Percentiles rank a stretch among this genome's conserved stretches.
phyloP scores from a whole-genome alignment of 306 rosid species.

The Quercus variabilis region DNA sequence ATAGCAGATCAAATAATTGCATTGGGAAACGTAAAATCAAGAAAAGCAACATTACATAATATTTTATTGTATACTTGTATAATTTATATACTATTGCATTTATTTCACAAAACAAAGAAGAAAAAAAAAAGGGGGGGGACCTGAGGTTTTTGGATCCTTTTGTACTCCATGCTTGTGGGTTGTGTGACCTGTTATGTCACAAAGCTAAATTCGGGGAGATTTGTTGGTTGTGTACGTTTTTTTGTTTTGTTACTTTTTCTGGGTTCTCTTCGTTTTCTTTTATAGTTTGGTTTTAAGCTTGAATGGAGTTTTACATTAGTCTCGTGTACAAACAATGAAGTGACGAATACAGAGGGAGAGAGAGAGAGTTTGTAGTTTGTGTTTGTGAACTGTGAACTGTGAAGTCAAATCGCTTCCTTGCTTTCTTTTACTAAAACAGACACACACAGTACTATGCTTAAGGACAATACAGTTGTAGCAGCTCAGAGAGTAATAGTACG shows the following conservation, averaged over 20 bases:
- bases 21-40: conserved; percentile 14
- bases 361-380: neutral
- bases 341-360: neutral
- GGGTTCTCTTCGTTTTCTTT: neutral
- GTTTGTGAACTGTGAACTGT: neutral
- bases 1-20: conserved; percentile 8
- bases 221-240: too few species aligned
- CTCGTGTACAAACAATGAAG: neutral
- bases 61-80: conserved; percentile 1
- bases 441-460: neutral
- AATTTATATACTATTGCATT: neutral
- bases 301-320: neutral
- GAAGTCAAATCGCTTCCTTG: neutral
- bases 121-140: conserved; percentile 28
- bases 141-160: conserved; percentile 96
- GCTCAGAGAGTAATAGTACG: neutral
- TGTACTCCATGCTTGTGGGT: conserved; percentile 65
- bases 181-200: neutral
- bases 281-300: too few species aligned
- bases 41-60: neutral
- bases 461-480: neutral
- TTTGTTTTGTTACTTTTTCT: neutral
- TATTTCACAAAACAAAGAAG: too few species aligned
- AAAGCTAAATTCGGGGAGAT: neutral
- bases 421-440: neutral